Conservation (phyloP, 352 stramenopile species). For the Pelagophyceae sp. region DNA sequence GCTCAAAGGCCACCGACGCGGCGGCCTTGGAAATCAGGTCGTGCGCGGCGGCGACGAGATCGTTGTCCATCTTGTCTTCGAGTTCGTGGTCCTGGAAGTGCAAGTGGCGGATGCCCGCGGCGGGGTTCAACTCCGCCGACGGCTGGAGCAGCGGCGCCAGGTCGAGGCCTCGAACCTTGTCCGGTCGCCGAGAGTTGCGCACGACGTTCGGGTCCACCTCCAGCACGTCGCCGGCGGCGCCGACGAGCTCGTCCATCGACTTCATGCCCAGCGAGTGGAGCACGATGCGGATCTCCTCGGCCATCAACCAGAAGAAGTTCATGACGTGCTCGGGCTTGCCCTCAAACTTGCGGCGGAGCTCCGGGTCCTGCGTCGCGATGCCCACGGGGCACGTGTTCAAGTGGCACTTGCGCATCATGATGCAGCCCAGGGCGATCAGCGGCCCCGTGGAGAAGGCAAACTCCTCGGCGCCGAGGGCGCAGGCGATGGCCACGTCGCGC, state of each 20-base stretch:
- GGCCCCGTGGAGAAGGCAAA: slow-evolving; percentile 87
- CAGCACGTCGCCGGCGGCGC: slow-evolving; percentile 51
- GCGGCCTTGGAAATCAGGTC: slow-evolving; percentile 18
- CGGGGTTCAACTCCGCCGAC: slow-evolving; percentile 78
- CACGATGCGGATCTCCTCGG: slow-evolving; percentile 79
- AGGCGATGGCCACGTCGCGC: slow-evolving; percentile 82
- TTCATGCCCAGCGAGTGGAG: slow-evolving; percentile 77
- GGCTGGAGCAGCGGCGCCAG: slow-evolving; percentile 82
- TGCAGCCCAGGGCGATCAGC: slow-evolving; percentile 88
- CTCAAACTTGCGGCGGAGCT: slow-evolving; percentile 87
- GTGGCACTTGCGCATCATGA: slow-evolving; percentile 95
- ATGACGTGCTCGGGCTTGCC: slow-evolving; percentile 89
- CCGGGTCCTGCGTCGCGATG: slow-evolving; percentile 90
- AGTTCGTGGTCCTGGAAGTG: slow-evolving; percentile 79
- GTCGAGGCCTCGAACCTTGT: slow-evolving; percentile 73
- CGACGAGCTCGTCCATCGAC: slow-evolving; percentile 85
- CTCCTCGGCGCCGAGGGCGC: slow-evolving; percentile 86
- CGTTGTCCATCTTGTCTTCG: slow-evolving; percentile 76
- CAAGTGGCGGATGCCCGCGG: slow-evolving; percentile 60
- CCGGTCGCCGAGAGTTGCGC: slow-evolving; percentile 55
- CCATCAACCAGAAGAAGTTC: slow-evolving; percentile 92
- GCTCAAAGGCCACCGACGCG: slow-evolving; percentile 19
- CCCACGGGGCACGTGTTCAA: slow-evolving; percentile 95
- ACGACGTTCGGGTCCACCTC: slow-evolving; percentile 68
- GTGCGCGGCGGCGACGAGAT: slow-evolving; percentile 72